Percentiles rank a stretch among this genome's conserved stretches.
Conservation (phyloP, 176 grass and related monocot species). For the Panicum miliaceum region DNA sequence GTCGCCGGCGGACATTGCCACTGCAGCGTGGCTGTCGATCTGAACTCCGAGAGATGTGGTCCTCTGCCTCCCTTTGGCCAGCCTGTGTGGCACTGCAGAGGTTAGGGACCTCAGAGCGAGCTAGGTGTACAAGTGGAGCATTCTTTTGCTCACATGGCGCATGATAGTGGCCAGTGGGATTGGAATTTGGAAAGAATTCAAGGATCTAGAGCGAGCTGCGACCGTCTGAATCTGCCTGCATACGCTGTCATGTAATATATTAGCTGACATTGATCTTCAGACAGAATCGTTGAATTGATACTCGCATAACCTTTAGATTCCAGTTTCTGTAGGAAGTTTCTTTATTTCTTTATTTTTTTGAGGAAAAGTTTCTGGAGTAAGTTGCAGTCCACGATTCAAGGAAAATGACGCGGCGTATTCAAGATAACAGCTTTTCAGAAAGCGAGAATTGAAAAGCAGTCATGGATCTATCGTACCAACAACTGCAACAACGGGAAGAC, state of each 20-base stretch:
- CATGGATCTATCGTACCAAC: constrained; percentile 25
- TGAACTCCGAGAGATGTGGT: neutral
- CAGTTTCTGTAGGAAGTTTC: too few relatives aligned
- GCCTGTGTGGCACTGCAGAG: constrained; percentile 17
- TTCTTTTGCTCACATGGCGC: neutral
- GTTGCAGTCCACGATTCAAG: neutral
- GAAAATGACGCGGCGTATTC: neutral
- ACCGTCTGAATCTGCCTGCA: neutral
- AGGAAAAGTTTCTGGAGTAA: too few relatives aligned
- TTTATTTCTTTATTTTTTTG: too few relatives aligned
- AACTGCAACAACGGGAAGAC: constrained; percentile 7
- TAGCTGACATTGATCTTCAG: constrained; percentile 10
- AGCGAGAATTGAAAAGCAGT: neutral
- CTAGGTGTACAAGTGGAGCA: neutral
- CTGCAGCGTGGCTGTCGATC: neutral
- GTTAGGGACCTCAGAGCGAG: constrained; percentile 22
- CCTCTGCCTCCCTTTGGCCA: constrained; percentile 33
- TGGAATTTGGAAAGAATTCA: neutral
- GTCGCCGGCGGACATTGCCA: constrained; percentile 32
- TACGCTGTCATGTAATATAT: neutral
- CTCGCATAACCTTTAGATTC: neutral
- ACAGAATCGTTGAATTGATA: neutral
- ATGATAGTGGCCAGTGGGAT: neutral
- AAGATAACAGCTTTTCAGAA: neutral
- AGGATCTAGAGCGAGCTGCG: neutral